Evolutionary conservation across 2,329 filamentous ascomycete species (phyloP), one percentile per base, ranked within the genome.

Genomic region (Neonectria neomacrospora): DNA sequence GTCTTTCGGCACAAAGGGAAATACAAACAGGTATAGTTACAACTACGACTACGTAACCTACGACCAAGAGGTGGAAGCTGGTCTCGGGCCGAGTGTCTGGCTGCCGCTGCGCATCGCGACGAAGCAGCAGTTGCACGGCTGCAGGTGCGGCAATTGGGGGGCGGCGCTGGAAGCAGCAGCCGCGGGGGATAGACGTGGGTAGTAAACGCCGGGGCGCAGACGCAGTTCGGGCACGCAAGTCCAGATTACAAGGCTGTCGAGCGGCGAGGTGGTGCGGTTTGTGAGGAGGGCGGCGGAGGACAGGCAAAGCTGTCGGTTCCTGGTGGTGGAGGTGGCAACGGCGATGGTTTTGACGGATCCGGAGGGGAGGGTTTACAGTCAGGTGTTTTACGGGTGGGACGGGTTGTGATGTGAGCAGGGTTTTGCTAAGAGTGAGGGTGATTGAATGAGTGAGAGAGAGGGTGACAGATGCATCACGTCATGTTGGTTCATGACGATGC

Each of bases 31-130:
- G 9, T 20, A 44, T 11, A 10, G 6, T 7, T 3, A 26, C 23
- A 26, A 34, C 32, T 14, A 34, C 32, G 14, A 34, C 12, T 14
- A 14, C 32, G 32, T 3, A 22, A 22, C 5, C 20, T 6, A 44
- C 41, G 41, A 44, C 12, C 10, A 20, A 12, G 20, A 12, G 41
- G 20, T 6, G 5, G 41, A 22, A 20, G 20, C 3, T 9, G 20
- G 41, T 23, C 10, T 44, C 41, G 41, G 41, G 11, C 41, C 4
- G 5, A 20, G 41, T 18, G 41, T 44, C 41, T 47, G 41, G 5
- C 66, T 68, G n/a, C 67, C 63, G n/a, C 66, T 64, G n/a, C 67
- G 63, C 10, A 55, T 68, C 22, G 66, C 66, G 9, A 52, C 68
- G 20, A 61, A 64, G 10, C 63, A 67, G 54, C n/a, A n/a, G n/a